Evolutionary conservation across 192 early-diverging fungal species (phyloP), one percentile per base, ranked within the genome.

Genomic region (Piromyces sp.): DNA sequence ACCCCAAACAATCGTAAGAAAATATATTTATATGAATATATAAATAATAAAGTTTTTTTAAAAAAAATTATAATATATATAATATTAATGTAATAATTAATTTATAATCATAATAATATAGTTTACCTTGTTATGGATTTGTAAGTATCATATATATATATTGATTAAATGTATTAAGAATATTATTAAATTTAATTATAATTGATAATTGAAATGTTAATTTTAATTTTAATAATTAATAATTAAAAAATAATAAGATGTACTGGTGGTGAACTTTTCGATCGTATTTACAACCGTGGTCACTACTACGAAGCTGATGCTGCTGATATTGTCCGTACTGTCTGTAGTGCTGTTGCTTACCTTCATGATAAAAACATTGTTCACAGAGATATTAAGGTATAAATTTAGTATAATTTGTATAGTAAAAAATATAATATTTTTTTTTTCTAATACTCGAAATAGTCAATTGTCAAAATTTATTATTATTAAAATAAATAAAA

Each of bases 1-100:
- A 94, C 95, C 0, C 80, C 89, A 3, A 88, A 93, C 84, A 93
- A 93, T 84, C 79, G 87, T 87, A 79, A 79, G 85, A 82, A 17
- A 33, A 6, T 6, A n/a, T n/a, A n/a, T n/a, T n/a, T n/a, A n/a
- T n/a, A n/a, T n/a, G n/a, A n/a, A n/a, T n/a, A n/a, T n/a, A n/a
- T n/a, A n/a, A n/a, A n/a, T n/a, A n/a, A n/a, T n/a, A n/a, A n/a
- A n/a, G n/a, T n/a, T n/a, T n/a, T n/a, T n/a, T n/a, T n/a, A n/a
- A n/a, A n/a, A n/a, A n/a, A n/a, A n/a, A n/a, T n/a, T n/a, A n/a
- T n/a, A n/a, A n/a, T n/a, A n/a, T n/a, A n/a, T n/a, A n/a, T n/a
- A n/a, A n/a, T n/a, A n/a, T 33, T 33, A 6, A 33, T 33, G 5
- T 33, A 33, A 33, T 33, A 9, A 33, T 33, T 92, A 92, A 80